Percentiles rank a stretch among this genome's conserved stretches.
phyloP scores from a whole-genome alignment of 2,329 filamentous ascomycete genomes.

The Blastomyces parvus region DNA sequence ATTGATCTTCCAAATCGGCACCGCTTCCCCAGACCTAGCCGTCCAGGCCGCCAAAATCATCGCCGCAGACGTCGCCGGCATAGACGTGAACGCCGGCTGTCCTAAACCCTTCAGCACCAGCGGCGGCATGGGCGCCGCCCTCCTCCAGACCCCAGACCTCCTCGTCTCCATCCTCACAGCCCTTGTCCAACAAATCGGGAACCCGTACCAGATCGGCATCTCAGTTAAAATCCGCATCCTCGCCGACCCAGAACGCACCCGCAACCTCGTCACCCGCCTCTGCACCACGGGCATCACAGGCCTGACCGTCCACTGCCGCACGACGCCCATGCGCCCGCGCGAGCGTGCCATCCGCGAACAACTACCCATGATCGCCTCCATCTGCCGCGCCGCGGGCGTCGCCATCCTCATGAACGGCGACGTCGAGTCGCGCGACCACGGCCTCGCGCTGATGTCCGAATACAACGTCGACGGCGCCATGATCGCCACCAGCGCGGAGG shows the following conservation, averaged over 20 bases:
- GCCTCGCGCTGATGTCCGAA: conserved; percentile 59
- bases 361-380: conserved; percentile 67
- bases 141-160: conserved; percentile 74
- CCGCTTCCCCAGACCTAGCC: conserved; percentile 69
- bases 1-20: conserved; percentile 88
- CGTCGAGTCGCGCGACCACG: conserved; percentile 65
- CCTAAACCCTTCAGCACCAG: conserved; percentile 92
- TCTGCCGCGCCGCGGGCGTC: conserved; percentile 77
- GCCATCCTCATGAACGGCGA: conserved; percentile 96
- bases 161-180: conserved; percentile 74
- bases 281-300: conserved; percentile 84
- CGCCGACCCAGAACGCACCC: conserved; percentile 64
- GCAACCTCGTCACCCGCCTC: conserved; percentile 64
- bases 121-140: conserved; percentile 90
- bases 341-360: conserved; percentile 81
- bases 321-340: conserved; percentile 85
- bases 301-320: conserved; percentile 89
- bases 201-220: conserved; percentile 77
- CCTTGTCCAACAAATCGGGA: conserved; percentile 67
- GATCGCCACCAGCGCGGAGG: conserved; percentile 90
- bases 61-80: conserved; percentile 78
- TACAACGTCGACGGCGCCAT: conserved; percentile 89
- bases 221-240: conserved; percentile 94
- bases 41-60: conserved; percentile 77
- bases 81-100: conserved; percentile 97